Evolutionary conservation across 768 basidiomycete species (phyloP), one percentile per base, ranked within the genome.

Genomic region (Podaxis sp.): DNA sequence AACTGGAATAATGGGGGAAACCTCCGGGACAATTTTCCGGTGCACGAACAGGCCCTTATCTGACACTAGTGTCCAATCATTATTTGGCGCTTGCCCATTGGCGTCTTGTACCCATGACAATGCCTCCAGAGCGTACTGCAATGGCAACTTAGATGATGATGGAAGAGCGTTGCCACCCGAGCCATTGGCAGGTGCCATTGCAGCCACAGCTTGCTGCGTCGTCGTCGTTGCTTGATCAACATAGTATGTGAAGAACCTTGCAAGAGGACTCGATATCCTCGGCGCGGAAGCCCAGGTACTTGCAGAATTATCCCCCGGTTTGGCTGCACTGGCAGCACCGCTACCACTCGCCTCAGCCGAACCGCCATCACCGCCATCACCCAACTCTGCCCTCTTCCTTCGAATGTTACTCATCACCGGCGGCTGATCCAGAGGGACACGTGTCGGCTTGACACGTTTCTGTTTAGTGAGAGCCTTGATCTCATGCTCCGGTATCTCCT

Each of bases 381-480:
- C 84, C 89, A 89, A 90, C 63, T 93, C 91, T 21, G 83, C 88
- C 56, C 80, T 82, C 44, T 89, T 80, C 65, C 83, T 79, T 44
- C 89, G 80, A 59, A 91, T 86, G 47, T 81, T 85, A 32, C 87
- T 79, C 57, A 91, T 74, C 2, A 94, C 91, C 3, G 88, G 92
- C 0, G 95, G 95, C 65, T 95, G 95, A 71, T 99, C 97, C 18
- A 99, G 80, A 2, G 97, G 95, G 55, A 95, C 87, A 36, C 96
- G 84, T 2, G 78, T 76, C 3, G 93, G 92, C 71, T 93, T 93
- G 52, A 93, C 79, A 7, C 96, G 84, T 73, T 95, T 98, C 77
- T 86, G 85, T 72, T 88, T 91, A 68, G 84, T 79, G 46, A 97
- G 78, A 4, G 82, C 73, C 77, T 95, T 93, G 66, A 95, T 85